phyloP scores from a whole-genome alignment of 1,284 basidiomycete genomes.

The Cryptococcus hybrid region DNA sequence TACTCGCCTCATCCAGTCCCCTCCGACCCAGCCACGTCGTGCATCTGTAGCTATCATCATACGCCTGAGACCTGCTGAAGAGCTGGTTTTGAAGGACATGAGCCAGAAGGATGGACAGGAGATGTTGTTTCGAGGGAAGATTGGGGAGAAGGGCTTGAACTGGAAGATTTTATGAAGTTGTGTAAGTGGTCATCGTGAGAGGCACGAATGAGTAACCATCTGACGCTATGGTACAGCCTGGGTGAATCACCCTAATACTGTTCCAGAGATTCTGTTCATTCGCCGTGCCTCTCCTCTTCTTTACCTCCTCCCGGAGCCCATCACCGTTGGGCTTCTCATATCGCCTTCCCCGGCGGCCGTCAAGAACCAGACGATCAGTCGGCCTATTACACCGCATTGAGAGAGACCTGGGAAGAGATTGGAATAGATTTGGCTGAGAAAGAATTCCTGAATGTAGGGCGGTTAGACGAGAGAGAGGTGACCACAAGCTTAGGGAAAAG shows the following conservation, averaged over 20 bases:
- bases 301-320: conserved; percentile 17
- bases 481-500: conserved; percentile 97
- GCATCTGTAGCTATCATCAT: conserved; percentile 51
- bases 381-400: conserved; percentile 73
- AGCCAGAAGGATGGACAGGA: conserved; percentile 32
- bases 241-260: conserved; percentile 78
- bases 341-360: conserved; percentile 94
- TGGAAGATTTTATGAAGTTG: conserved; percentile 47
- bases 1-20: conserved; percentile 80
- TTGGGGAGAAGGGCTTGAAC: conserved; percentile 38
- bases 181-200: conserved; percentile 24
- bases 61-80: conserved; percentile 37
- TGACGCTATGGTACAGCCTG: conserved; percentile 56
- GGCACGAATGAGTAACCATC: too few relatives aligned
- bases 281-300: conserved; percentile 59
- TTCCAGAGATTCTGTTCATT: conserved; percentile 82
- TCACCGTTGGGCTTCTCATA: conserved; percentile 61
- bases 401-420: conserved; percentile 99
- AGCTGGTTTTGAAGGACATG: conserved; percentile 32
- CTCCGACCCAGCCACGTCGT: conserved; percentile 63
- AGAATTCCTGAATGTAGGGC: conserved; percentile 85
- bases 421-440: conserved; percentile 94
- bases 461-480: conserved; percentile 97
- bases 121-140: conserved; percentile 35
- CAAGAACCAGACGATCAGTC: conserved; percentile 91